phyloP scores from a whole-genome alignment of 2,329 filamentous ascomycete species.

The Thyridium curvatum region DNA sequence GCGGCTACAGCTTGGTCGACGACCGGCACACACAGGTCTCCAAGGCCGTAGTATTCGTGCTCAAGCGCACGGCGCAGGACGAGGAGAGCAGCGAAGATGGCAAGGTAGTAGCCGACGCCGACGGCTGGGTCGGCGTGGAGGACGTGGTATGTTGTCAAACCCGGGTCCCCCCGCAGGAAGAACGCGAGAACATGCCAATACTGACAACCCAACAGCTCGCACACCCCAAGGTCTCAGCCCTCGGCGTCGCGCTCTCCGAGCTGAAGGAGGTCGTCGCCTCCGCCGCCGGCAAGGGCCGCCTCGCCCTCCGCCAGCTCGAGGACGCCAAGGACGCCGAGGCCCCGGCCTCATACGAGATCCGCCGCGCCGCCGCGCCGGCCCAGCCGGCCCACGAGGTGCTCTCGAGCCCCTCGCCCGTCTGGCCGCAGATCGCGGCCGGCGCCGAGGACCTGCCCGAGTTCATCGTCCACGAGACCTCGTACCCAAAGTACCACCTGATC shows the following conservation, averaged over 20 bases:
- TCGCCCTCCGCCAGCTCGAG: conserved; percentile 20
- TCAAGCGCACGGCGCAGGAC: conserved; percentile 30
- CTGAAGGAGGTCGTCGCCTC: conserved; percentile 25
- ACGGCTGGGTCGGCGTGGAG: conserved; percentile 32
- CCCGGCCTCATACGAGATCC: conserved; percentile 26
- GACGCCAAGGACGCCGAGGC: conserved; percentile 13
- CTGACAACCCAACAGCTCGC: conserved; percentile 18
- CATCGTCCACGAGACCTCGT: conserved; percentile 37
- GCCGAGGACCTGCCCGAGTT: conserved; percentile 29
- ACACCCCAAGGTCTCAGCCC: conserved; percentile 24
- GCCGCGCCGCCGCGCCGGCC: conserved; percentile 16
- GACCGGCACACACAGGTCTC: conserved; percentile 30
- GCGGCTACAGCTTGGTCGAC: conserved; percentile 33
- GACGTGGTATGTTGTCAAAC: conserved; percentile 34
- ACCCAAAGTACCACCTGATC: conserved; percentile 35
- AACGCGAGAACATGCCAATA: neutral
- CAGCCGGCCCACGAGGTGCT: conserved; percentile 16
- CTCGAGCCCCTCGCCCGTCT: conserved; percentile 18
- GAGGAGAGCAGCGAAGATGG: conserved; percentile 24
- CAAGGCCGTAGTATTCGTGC: conserved; percentile 33
- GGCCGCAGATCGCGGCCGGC: conserved; percentile 21
- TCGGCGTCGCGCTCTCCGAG: conserved; percentile 27
- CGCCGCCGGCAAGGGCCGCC: conserved; percentile 26
- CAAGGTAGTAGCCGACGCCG: conserved; percentile 25
- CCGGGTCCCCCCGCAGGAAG: too few species aligned